These are phyloP conservation scores for Pichia gijzeniarum DNA, from an alignment of 805 yeast genomes.

Conservation along the genomic window DNA sequence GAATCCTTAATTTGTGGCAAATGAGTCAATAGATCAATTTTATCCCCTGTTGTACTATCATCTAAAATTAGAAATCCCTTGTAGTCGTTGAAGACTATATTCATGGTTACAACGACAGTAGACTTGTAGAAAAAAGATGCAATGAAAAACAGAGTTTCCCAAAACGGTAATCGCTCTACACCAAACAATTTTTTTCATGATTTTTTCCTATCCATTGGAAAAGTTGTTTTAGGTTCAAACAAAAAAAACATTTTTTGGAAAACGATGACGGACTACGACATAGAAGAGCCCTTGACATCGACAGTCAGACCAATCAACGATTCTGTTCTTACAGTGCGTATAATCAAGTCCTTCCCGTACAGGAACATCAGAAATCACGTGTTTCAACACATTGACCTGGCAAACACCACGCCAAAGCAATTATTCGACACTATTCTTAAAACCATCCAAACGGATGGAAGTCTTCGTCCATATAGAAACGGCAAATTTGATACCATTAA, in stretches of 20 bases:
- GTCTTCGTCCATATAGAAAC: constrained; percentile 75
- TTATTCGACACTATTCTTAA: constrained; percentile 47
- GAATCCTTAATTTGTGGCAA: not conserved
- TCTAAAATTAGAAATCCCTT: constrained; percentile 5
- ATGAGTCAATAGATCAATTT: not conserved
- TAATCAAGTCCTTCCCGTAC: constrained; percentile 87
- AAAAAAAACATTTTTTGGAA: no score
- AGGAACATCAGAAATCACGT: constrained; percentile 79
- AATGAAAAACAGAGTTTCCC: not conserved
- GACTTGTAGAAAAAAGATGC: not conserved
- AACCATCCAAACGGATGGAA: constrained; percentile 48
- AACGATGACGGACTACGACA: constrained; percentile 28
- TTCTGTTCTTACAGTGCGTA: constrained; percentile 76
- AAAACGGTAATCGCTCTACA: not conserved
- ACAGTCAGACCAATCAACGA: constrained; percentile 63
- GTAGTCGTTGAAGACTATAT: constrained; percentile 2
- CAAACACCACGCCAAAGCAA: constrained; percentile 56
- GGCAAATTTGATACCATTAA: constrained; percentile 71
- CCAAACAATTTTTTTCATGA: not conserved
- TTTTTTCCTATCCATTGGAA: not conserved
- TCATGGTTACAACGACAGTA: not conserved
- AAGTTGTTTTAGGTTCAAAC: no score
- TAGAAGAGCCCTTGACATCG: constrained; percentile 74
- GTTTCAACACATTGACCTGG: constrained; percentile 62
- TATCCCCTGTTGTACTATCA: not conserved